phyloP scores from a whole-genome alignment of 768 basidiomycete species.

The Hericium alpestre region DNA sequence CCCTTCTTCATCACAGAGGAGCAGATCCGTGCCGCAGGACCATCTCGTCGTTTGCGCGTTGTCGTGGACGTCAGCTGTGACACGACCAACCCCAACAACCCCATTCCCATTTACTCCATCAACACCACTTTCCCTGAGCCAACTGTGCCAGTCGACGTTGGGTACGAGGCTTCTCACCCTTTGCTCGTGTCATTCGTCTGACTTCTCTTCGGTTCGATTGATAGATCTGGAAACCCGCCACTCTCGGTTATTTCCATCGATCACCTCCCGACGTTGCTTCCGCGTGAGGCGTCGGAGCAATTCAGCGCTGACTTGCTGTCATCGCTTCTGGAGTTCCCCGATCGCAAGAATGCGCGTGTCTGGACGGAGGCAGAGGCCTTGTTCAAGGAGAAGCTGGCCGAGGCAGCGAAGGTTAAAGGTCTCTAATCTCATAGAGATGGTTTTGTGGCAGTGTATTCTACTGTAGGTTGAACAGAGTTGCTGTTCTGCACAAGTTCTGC shows the following conservation, averaged over 20 bases:
- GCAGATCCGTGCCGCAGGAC: conserved; percentile 63
- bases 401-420: conserved; percentile 30
- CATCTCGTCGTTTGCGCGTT: conserved; percentile 55
- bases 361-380: conserved; percentile 85
- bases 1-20: conserved; percentile 73
- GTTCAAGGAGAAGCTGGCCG: conserved; percentile 57
- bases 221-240: conserved; percentile 50
- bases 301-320: conserved; percentile 85
- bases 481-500: too few relatives aligned
- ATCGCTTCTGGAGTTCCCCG: conserved; percentile 67
- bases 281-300: conserved; percentile 93
- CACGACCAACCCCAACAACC: conserved; percentile 97
- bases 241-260: conserved; percentile 91
- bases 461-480: too few relatives aligned
- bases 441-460: too few relatives aligned
- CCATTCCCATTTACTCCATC: conserved; percentile 86
- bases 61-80: conserved; percentile 99
- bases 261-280: conserved; percentile 90
- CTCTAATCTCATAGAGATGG: conserved; percentile 5
- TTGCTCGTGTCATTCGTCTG: not conserved
- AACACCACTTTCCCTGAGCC: conserved; percentile 93
- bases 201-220: conserved; percentile 9
- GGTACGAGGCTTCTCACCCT: conserved; percentile 35
- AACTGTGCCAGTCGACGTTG: conserved; percentile 76
- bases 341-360: conserved; percentile 54